Percentiles rank a stretch among this genome's conserved stretches.
phyloP scores from a whole-genome alignment of 164 flowering plant species.

The Macadamia integrifolia region DNA sequence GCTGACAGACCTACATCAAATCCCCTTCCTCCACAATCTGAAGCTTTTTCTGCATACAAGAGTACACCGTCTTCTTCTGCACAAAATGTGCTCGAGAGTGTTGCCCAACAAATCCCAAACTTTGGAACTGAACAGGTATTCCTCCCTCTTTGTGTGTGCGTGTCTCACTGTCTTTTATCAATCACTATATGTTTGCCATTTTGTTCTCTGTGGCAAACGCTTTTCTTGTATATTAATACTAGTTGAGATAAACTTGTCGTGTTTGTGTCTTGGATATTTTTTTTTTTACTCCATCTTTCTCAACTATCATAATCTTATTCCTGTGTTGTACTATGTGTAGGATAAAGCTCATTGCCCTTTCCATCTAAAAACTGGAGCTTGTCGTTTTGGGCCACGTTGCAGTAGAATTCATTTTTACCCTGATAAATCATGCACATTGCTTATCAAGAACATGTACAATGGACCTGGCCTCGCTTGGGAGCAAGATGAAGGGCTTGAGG shows the following conservation, averaged over 20 bases:
- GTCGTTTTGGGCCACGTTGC: constrained; percentile 89
- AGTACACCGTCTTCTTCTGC: constrained; percentile 35
- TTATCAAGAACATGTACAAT: constrained; percentile 90
- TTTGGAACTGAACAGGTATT: constrained; percentile 93
- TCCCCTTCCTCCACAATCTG: constrained; percentile 95
- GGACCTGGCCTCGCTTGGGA: constrained; percentile 99
- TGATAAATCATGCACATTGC: constrained; percentile 86
- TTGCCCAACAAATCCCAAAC: constrained; percentile 76
- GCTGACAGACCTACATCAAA: constrained; percentile 79
- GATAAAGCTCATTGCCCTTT: constrained; percentile 98
- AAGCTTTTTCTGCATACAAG: constrained; percentile 53
- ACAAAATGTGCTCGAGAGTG: constrained; percentile 52
- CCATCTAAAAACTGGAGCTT: constrained; percentile 91
- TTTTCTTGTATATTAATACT: not conserved
- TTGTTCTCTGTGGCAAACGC: not conserved
- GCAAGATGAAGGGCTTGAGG: constrained; percentile 99
- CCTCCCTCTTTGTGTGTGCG: not conserved
- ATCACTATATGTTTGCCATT: not conserved
- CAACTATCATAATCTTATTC: not conserved
- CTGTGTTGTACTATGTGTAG: constrained; percentile 29
- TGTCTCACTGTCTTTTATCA: not conserved
- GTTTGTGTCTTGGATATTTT: too few relatives aligned
- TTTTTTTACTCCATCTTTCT: too few relatives aligned
- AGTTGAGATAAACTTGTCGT: too few relatives aligned
- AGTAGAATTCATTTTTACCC: constrained; percentile 97